Conservation (phyloP, 352 stramenopile genomes). For the Globisporangium paroecandrum region DNA sequence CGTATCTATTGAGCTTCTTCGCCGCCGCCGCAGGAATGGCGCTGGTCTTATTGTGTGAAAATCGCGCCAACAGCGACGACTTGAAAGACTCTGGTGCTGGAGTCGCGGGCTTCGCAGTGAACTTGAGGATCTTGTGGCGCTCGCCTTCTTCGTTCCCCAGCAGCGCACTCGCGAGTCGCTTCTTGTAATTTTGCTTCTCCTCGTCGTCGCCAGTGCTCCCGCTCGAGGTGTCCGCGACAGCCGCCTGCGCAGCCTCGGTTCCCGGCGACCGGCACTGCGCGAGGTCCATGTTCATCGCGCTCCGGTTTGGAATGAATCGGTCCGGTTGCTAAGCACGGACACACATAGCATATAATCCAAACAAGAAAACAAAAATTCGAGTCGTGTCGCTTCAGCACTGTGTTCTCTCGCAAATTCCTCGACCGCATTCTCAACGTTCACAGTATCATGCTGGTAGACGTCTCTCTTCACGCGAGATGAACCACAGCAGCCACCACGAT, state of each 20-base stretch:
- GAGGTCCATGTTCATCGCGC: slow-evolving; percentile 83
- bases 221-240: slow-evolving; percentile 6
- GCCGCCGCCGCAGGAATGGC: slow-evolving; percentile 56
- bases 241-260: slow-evolving; percentile 45
- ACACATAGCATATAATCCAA: neutral
- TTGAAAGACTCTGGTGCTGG: slow-evolving; percentile 92
- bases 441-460: neutral
- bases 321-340: slow-evolving; percentile 39
- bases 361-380: neutral
- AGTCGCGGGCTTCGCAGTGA: slow-evolving; percentile 94
- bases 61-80: slow-evolving; percentile 89
- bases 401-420: neutral
- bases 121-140: slow-evolving; percentile 96
- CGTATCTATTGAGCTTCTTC: slow-evolving; percentile 91
- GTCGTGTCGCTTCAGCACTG: neutral
- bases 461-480: neutral
- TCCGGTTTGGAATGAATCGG: slow-evolving; percentile 83
- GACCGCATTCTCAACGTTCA: neutral
- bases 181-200: slow-evolving; percentile 82
- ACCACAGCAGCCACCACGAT: neutral
- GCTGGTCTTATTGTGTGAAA: slow-evolving; percentile 95
- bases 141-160: slow-evolving; percentile 70
- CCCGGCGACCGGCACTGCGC: slow-evolving; percentile 67
- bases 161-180: slow-evolving; percentile 73
- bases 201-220: slow-evolving; percentile 44